Conservation (phyloP, 2,329 filamentous ascomycete genomes). For the Ascochyta rabiei region DNA sequence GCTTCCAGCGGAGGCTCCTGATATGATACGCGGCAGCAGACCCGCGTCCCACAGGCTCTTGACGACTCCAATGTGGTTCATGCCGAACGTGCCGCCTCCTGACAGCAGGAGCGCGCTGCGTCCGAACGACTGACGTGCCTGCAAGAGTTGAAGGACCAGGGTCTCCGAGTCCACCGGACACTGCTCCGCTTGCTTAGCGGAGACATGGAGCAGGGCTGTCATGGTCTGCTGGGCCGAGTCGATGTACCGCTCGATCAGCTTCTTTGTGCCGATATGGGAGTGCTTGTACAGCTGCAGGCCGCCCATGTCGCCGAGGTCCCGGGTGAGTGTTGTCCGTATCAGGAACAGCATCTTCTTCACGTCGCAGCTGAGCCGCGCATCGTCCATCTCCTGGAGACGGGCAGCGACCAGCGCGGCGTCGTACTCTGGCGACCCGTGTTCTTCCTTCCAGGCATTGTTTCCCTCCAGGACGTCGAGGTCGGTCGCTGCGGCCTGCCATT, state of each 20-base stretch:
- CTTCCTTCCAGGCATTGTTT: conserved; percentile 80
- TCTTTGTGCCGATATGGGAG: conserved; percentile 84
- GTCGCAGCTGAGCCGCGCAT: conserved; percentile 74
- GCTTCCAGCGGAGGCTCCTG: conserved; percentile 84
- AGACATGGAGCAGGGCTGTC: conserved; percentile 69
- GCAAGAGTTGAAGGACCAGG: conserved; percentile 71
- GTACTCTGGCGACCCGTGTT: conserved; percentile 71
- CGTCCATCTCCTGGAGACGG: conserved; percentile 75
- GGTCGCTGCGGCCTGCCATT: conserved; percentile 77
- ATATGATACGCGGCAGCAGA: conserved; percentile 83
- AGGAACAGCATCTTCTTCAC: conserved; percentile 78
- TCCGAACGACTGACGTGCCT: conserved; percentile 80
- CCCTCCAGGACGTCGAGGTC: conserved; percentile 81
- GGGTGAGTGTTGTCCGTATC: conserved; percentile 78
- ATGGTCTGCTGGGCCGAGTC: conserved; percentile 78
- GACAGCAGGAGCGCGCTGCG: conserved; percentile 82
- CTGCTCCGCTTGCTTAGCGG: conserved; percentile 54
- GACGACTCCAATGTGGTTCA: conserved; percentile 88
- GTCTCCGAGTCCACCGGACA: conserved; percentile 64
- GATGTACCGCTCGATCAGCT: conserved; percentile 85
- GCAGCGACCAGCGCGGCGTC: conserved; percentile 71
- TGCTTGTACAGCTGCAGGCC: conserved; percentile 82
- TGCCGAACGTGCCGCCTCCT: conserved; percentile 86
- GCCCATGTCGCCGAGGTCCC: conserved; percentile 85
- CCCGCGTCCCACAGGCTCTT: conserved; percentile 78